Evolutionary conservation across 768 basidiomycete species (phyloP).

Genomic region (Fistulinella prunicolor): DNA sequence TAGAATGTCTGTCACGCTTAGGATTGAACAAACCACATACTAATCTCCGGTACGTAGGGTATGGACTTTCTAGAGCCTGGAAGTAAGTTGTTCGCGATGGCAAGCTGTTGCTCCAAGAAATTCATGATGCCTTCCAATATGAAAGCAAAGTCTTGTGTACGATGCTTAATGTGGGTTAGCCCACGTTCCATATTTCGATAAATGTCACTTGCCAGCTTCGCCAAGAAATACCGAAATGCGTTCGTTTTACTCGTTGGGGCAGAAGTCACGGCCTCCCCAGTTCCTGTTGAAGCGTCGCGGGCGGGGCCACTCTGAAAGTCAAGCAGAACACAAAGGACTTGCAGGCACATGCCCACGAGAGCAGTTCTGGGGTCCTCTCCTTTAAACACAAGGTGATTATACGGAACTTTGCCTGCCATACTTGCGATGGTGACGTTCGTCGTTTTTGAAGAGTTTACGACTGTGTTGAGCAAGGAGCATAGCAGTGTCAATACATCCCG

Average conservation of each 20-base stretch:
- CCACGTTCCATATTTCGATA: conserved; percentile 3
- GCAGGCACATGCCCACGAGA: conserved; percentile 72
- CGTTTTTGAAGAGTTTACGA: conserved; percentile 63
- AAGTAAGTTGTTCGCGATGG: conserved; percentile 66
- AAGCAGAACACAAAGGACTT: conserved; percentile 71
- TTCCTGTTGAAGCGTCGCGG: conserved; percentile 46
- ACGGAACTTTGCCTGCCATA: conserved; percentile 78
- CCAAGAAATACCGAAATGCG: conserved; percentile 87
- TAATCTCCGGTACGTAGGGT: conserved; percentile 78
- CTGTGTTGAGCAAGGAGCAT: conserved; percentile 91
- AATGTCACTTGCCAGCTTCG: conserved; percentile 62
- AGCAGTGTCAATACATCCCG: conserved; percentile 87
- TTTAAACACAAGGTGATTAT: conserved; percentile 88
- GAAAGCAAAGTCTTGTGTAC: conserved; percentile 85
- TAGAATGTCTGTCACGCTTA: conserved; percentile 3
- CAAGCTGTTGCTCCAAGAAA: conserved; percentile 73
- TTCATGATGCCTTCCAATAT: conserved; percentile 68
- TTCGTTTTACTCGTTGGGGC: conserved; percentile 70
- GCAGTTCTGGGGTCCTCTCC: conserved; percentile 76
- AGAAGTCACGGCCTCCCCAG: conserved; percentile 41
- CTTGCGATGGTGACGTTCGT: conserved; percentile 55
- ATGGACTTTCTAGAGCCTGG: conserved; percentile 84
- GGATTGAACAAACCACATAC: conserved; percentile 42
- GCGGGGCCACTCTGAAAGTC: conserved; percentile 81
- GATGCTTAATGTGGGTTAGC: conserved; percentile 55